Evolutionary conservation across 495 filamentous ascomycete species (phyloP), one percentile per base, ranked within the genome.

Genomic region (Neurospora tetrasperma): DNA sequence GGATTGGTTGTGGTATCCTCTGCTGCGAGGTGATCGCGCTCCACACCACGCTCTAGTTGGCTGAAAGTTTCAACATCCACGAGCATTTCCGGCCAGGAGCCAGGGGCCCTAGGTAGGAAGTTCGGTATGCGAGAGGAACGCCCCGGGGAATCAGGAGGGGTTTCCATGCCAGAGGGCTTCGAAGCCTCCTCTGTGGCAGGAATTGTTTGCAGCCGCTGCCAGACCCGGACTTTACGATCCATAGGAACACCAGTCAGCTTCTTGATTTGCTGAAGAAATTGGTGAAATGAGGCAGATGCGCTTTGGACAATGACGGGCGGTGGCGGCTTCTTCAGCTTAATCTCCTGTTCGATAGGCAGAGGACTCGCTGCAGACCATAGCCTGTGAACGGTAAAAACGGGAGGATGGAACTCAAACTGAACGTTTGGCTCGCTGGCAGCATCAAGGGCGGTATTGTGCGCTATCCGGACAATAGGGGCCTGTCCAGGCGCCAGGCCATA

Each of bases 351-450:
- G 6, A 90, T 87, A n/a, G 86, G 82, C 20, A 86, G 77, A n/a
- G 80, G 79, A 71, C 83, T 88, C 10, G 80, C 86, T n/a, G 83
- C 79, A 23, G 85, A 84, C 75, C 88, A 87, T 11, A 98, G 84
- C 74, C 94, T 94, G 75, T 96, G 88, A 59, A 99, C 87, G 1
- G 91, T 94, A 82, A 97, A 93, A 27, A 97, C 86, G 2, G 93
- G 94, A 23, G 94, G 96, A 76, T 94, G 88, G 42, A 92, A 84
- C 79, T 99, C 96, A 75, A 91, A 95, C 77, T 92, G 86, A 10
- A 97, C 79, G 71, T 97, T 94, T 35, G 87, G 80, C n/a, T 79
- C 46, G 9, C 82, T 82, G 2, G 81, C 83, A 18, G 86, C 85
- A 48, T 87, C 83, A 3, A 87, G 85, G 48, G 85, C 86, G 40